Conservation (phyloP, 83 land plant species). For the Picea mariana region DNA sequence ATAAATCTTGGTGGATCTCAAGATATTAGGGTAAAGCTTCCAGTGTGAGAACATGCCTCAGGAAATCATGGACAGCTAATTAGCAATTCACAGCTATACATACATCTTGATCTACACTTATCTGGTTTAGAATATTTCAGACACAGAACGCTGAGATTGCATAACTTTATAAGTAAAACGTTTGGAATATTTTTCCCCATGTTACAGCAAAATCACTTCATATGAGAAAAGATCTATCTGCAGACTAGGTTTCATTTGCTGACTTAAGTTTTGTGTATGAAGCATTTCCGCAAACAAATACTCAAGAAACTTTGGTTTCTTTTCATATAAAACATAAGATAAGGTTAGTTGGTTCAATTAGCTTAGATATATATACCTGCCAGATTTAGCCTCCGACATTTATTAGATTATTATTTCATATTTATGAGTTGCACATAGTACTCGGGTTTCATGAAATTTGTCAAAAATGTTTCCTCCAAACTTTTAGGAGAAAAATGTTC, state of each 20-base stretch:
- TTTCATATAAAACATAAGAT: neutral
- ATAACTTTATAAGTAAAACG: neutral
- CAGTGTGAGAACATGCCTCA: neutral
- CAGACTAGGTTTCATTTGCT: neutral
- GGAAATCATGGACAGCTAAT: neutral
- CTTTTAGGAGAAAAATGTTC: neutral
- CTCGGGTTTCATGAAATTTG: neutral
- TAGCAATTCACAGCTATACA: neutral
- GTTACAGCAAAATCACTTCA: neutral
- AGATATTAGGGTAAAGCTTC: neutral
- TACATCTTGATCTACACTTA: neutral
- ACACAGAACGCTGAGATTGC: neutral
- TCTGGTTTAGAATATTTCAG: neutral
- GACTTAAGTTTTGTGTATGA: neutral
- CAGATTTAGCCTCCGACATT: neutral
- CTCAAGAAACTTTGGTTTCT: neutral
- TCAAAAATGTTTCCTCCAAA: neutral
- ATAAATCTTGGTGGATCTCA: neutral
- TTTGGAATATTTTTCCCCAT: neutral
- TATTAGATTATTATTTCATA: neutral
- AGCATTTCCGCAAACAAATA: neutral
- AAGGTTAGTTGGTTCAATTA: neutral
- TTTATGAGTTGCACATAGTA: neutral
- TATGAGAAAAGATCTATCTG: neutral
- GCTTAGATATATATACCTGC: neutral